These are phyloP conservation scores for Coelastrella sp. DNA, from an alignment of 139 green algal species.

Conservation along the genomic window DNA sequence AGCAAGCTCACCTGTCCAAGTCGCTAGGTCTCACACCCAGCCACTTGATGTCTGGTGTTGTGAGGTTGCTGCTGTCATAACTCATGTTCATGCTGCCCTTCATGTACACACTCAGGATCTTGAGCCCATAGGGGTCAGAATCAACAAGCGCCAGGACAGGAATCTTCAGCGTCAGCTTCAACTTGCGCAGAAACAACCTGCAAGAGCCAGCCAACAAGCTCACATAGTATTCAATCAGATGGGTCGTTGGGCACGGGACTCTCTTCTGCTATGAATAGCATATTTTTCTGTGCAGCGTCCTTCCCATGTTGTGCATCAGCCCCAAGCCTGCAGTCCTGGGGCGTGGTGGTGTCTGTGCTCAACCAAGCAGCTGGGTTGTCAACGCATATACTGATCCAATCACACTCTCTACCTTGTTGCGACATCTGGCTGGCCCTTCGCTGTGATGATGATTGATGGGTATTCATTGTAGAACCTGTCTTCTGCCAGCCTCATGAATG, in stretches of 20 bases:
- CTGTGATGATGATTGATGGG: constrained; percentile 98
- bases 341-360: no score
- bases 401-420: constrained; percentile 87
- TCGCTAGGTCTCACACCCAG: constrained; percentile 92
- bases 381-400: no score
- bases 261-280: constrained; percentile 90
- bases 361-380: not conserved
- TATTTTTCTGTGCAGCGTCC: no score
- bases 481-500: constrained; percentile 90
- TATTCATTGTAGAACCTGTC: constrained; percentile 96
- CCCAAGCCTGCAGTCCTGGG: no score
- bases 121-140: constrained; percentile 95
- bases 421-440: constrained; percentile 98
- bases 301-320: no score
- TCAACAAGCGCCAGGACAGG: constrained; percentile 96
- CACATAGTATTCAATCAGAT: not conserved
- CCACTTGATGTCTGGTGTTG: constrained; percentile 86
- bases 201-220: not conserved
- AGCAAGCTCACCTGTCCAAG: constrained; percentile 69
- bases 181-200: constrained; percentile 91
- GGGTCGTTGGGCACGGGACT: no score
- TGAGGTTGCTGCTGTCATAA: constrained; percentile 57
- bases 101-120: constrained; percentile 98
- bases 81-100: constrained; percentile 76
- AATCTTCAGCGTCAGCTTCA: constrained; percentile 89